phyloP scores from a whole-genome alignment of 2,329 filamentous ascomycete genomes.

The Clarireedia monteithiana region DNA sequence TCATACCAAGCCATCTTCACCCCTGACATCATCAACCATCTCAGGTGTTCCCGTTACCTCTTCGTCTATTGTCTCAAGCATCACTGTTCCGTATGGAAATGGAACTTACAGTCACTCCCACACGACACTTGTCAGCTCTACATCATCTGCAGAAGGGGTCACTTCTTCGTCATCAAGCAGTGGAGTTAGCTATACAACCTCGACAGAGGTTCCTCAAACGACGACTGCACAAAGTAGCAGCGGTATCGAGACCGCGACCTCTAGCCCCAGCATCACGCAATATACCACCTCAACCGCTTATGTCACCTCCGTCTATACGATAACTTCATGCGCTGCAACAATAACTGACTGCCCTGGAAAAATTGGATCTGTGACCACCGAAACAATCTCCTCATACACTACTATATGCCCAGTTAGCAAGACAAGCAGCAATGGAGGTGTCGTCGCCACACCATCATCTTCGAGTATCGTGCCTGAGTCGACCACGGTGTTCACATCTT shows the following conservation, averaged over 20 bases:
- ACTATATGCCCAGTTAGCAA: conserved; percentile 33
- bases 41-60: background rate
- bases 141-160: background rate
- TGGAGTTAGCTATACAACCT: background rate
- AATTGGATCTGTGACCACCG: conserved; percentile 26
- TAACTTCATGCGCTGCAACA: conserved; percentile 41
- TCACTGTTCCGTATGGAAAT: conserved; percentile 4
- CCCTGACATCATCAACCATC: background rate
- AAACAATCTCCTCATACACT: conserved; percentile 32
- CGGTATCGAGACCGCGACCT: background rate
- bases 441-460: background rate
- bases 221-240: background rate
- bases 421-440: conserved; percentile 17
- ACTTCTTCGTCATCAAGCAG: background rate
- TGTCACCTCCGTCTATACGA: conserved; percentile 41
- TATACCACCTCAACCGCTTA: conserved; percentile 37
- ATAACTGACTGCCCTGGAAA: conserved; percentile 43
- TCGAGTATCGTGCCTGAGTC: background rate
- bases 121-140: background rate
- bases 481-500: conserved; percentile 7
- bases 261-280: background rate
- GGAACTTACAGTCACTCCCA: background rate
- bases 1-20: conserved; percentile 8
- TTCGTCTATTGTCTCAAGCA: background rate
- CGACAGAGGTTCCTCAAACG: background rate